Conservation (phyloP, 345 rosid genomes). For the Clarkia xantiana region DNA sequence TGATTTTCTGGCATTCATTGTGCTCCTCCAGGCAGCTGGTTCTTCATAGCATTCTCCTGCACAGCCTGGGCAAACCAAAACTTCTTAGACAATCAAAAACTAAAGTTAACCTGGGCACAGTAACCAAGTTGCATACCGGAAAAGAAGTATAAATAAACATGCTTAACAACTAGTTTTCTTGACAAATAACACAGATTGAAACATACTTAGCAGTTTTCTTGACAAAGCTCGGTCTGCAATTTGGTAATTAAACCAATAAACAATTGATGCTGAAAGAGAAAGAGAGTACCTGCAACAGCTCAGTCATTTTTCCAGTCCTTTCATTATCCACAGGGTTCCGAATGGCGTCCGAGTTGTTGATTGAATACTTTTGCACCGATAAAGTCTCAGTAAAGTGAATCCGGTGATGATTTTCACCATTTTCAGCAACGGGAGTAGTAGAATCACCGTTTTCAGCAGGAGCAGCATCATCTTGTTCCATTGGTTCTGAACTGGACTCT, state of each 20-base stretch:
- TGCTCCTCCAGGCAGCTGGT: slow-evolving; percentile 15
- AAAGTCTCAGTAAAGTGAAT: slow-evolving; percentile 45
- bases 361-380: slow-evolving; percentile 7
- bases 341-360: slow-evolving; percentile 15
- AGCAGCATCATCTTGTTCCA: neutral
- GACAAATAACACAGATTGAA: too few species aligned
- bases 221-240: neutral
- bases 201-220: too few species aligned
- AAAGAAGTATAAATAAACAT: too few species aligned
- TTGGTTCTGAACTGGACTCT: neutral
- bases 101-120: too few species aligned
- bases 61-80: slow-evolving; percentile 37
- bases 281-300: slow-evolving; percentile 60
- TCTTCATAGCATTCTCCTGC: slow-evolving; percentile 66
- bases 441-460: neutral
- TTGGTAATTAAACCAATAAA: neutral
- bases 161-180: too few species aligned
- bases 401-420: too few species aligned
- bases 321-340: slow-evolving; percentile 39
- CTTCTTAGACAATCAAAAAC: neutral
- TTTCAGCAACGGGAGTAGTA: slow-evolving; percentile 16
- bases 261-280: too few species aligned
- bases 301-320: slow-evolving; percentile 62
- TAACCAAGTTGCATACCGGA: too few species aligned
- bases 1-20: too few species aligned